Evolutionary conservation across 768 basidiomycete genomes (phyloP), one percentile per base, ranked within the genome.

Genomic region (Podaxis mareebaensis): DNA sequence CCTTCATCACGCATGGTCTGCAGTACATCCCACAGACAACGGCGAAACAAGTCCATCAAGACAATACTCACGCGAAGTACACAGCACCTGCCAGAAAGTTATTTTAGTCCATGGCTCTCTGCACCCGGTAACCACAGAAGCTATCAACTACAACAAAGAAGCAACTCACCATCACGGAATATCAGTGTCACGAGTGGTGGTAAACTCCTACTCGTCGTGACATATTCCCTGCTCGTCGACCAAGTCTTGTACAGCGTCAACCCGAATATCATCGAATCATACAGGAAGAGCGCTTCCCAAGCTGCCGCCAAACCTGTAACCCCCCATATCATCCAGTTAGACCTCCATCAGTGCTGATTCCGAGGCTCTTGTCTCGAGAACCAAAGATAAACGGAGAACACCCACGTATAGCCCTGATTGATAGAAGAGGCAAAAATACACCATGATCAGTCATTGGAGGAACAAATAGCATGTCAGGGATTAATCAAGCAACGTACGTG

Each of bases 221-320:
- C 63, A 58, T 70, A 71, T 30, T 73, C 73, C 59, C 64, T 69
- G 55, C 78, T 66, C 11, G 72, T 71, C 58, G 67, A 77, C 73
- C 72, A 77, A 3, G 83, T 82, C 68, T 81, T 83, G 67, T 68
- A 66, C n/a, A 85, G 52, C 0, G 82, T 86, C 22, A 86, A 71
- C 22, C 65, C 62, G 63, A 85, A 83, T 13, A 86, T 71, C 20
- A 83, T 71, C 0, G 74, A 60, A 67, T 87, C 85, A 63, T 79
- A 84, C 1, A 77, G 66, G 60, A 83, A 81, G 4, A 85, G 75
- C 1, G 81, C 79, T 66, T 84, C 83, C 83, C 84, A 86, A 20
- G 81, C 74, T 6, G 64, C 67, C 4, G 77, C 77, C 39, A 78
- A 58, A 26, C 70, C 78, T 79, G 46, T 44, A 22, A 20, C 30